A percentile compares a stretch with the other conserved stretches of the same genome.
Evolutionary conservation across 306 rosid species (phyloP).

Genomic region (Fragaria iinumae): DNA sequence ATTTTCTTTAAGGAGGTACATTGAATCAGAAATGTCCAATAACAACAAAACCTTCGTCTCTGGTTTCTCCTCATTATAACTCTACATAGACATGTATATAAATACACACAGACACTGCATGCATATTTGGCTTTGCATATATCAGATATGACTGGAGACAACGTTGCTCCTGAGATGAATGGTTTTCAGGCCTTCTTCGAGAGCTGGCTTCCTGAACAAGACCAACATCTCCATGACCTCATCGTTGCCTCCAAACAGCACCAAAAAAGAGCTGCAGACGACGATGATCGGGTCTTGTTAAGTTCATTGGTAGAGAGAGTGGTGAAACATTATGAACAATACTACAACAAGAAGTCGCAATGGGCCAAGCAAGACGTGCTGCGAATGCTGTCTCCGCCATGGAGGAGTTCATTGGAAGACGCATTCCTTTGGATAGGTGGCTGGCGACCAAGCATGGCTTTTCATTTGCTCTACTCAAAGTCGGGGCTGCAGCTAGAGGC

Average conservation of each 20-base stretch:
- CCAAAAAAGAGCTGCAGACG: neutral
- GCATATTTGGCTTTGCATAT: neutral
- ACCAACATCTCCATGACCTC: constrained; percentile 40
- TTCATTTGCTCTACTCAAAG: constrained; percentile 60
- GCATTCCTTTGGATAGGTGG: constrained; percentile 79
- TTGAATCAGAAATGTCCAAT: too few species aligned
- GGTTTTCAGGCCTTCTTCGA: constrained; percentile 47
- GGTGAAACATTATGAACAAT: constrained; percentile 23
- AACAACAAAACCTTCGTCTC: neutral
- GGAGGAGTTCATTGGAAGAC: constrained; percentile 52
- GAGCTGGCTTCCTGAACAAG: constrained; percentile 46
- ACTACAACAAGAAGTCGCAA: too few species aligned
- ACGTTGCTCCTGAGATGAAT: constrained; percentile 9
- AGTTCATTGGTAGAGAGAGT: constrained; percentile 30
- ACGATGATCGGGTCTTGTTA: constrained; percentile 8
- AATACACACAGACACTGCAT: too few species aligned
- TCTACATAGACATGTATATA: neutral
- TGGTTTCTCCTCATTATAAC: neutral
- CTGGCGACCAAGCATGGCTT: constrained; percentile 71
- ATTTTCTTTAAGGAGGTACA: too few species aligned
- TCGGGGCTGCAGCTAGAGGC: constrained; percentile 55
- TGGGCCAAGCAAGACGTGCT: too few species aligned
- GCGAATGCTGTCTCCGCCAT: constrained; percentile 23
- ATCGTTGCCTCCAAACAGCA: neutral
- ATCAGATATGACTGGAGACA: neutral